phyloP scores from a whole-genome alignment of 495 filamentous ascomycete species.

The Neurospora sp. region DNA sequence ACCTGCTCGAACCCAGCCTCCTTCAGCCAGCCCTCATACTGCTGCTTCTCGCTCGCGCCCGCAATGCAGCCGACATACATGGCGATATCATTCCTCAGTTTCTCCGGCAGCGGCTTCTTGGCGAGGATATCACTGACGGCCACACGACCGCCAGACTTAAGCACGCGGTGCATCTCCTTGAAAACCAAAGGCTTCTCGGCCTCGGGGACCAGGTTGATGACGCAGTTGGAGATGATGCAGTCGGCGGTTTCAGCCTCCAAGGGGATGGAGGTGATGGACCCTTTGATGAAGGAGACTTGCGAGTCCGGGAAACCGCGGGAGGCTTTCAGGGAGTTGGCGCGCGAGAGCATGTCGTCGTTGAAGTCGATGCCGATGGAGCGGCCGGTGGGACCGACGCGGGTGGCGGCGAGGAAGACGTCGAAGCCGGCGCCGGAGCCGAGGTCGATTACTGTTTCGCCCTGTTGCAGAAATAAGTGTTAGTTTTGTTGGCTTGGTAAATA shows the following conservation, averaged over 20 bases:
- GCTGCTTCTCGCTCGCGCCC: slow-evolving; percentile 42
- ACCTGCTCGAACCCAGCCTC: slow-evolving; percentile 39
- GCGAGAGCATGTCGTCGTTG: slow-evolving; percentile 54
- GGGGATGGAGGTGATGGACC: slow-evolving; percentile 42
- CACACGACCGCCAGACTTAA: slow-evolving; percentile 51
- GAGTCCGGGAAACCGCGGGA: slow-evolving; percentile 9
- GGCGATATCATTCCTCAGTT: slow-evolving; percentile 36
- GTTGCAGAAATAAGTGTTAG: not conserved
- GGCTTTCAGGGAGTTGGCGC: slow-evolving; percentile 37
- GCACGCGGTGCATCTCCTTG: slow-evolving; percentile 49
- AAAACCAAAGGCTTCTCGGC: slow-evolving; percentile 48
- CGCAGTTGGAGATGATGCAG: slow-evolving; percentile 49
- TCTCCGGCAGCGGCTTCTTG: slow-evolving; percentile 39
- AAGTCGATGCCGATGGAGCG: slow-evolving; percentile 57
- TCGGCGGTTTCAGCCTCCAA: slow-evolving; percentile 36
- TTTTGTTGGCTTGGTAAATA: not conserved
- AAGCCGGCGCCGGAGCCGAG: slow-evolving; percentile 55
- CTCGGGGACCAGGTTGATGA: slow-evolving; percentile 54
- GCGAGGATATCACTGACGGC: slow-evolving; percentile 58
- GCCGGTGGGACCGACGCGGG: slow-evolving; percentile 44
- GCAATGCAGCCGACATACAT: slow-evolving; percentile 53
- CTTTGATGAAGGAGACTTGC: slow-evolving; percentile 44
- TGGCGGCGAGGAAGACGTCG: slow-evolving; percentile 51
- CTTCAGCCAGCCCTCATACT: slow-evolving; percentile 47
- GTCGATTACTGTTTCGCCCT: slow-evolving; percentile 57